Percentiles rank a stretch among this genome's conserved stretches.
These are phyloP conservation scores for Pseudotsuga menziesii DNA, from an alignment of 75 land plant species.

Conservation along the genomic window DNA sequence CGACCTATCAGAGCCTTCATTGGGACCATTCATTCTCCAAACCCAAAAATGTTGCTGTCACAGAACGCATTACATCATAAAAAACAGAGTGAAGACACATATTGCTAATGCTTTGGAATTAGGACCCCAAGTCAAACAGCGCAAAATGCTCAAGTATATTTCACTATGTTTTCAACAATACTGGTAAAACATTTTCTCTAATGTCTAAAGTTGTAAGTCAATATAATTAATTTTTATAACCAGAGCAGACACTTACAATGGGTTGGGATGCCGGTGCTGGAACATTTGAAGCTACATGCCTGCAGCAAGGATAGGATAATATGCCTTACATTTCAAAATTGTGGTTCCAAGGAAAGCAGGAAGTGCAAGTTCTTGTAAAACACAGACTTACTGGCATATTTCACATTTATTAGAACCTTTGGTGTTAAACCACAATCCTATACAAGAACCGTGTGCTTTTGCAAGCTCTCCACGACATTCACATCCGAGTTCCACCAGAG, in stretches of 20 bases:
- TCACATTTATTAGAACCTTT: conserved; percentile 92
- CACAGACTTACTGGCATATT: conserved; percentile 75
- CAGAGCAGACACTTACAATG: conserved; percentile 41
- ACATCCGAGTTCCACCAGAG: conserved; percentile 76
- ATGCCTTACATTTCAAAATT: background rate
- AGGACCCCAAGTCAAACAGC: background rate
- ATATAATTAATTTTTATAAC: background rate
- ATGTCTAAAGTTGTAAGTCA: background rate
- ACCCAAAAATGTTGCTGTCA: conserved; percentile 77
- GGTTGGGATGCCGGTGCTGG: conserved; percentile 56
- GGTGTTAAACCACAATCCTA: conserved; percentile 77
- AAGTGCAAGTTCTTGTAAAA: background rate
- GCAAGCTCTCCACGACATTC: conserved; percentile 86
- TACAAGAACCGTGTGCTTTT: conserved; percentile 77
- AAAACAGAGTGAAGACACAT: background rate
- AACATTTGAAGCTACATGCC: conserved; percentile 74
- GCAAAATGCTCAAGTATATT: background rate
- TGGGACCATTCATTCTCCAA: conserved; percentile 61
- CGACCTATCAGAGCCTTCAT: conserved; percentile 19
- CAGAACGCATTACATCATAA: background rate
- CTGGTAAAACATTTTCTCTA: background rate
- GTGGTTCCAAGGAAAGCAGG: background rate
- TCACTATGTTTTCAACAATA: background rate
- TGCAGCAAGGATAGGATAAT: conserved; percentile 12
- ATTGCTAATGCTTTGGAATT: background rate